Percentiles rank a stretch among this genome's conserved stretches.
These are phyloP conservation scores for Histomonas meleagridis DNA, from an alignment of 208 protist genomes.

Conservation along the genomic window DNA sequence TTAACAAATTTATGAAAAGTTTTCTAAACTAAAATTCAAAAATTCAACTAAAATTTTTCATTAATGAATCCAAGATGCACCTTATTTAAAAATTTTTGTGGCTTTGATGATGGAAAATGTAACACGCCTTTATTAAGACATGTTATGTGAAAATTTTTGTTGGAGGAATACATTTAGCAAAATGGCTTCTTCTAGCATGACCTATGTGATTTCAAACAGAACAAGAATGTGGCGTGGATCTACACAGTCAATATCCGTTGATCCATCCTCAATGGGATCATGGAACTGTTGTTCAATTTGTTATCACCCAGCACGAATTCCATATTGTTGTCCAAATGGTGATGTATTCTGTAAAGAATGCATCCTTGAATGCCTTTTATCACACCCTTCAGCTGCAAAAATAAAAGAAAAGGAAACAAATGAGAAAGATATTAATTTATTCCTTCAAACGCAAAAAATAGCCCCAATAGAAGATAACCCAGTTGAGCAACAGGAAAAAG, in stretches of 20 bases:
- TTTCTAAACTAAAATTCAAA: too few relatives aligned
- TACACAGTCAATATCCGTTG: neutral
- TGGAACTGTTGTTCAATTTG: neutral
- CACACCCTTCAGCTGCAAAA: neutral
- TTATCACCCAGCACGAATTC: neutral
- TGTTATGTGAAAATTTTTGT: too few relatives aligned
- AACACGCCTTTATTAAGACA: too few relatives aligned
- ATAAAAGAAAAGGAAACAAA: neutral
- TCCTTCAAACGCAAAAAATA: neutral
- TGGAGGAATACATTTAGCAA: too few relatives aligned
- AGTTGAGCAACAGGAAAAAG: neutral
- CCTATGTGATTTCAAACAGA: neutral
- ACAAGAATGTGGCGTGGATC: neutral
- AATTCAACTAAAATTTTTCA: too few relatives aligned
- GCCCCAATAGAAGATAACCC: neutral
- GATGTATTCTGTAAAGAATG: conserved; percentile 22
- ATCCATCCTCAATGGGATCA: neutral
- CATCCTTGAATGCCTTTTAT: neutral
- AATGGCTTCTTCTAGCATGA: neutral
- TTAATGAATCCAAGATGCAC: too few relatives aligned
- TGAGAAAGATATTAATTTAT: neutral
- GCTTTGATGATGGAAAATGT: too few relatives aligned
- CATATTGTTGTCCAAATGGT: neutral
- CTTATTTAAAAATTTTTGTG: too few relatives aligned
- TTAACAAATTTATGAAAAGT: too few relatives aligned